Evolutionary conservation across 2,329 filamentous ascomycete species (phyloP).

Genomic region (Penicillium olsonii): DNA sequence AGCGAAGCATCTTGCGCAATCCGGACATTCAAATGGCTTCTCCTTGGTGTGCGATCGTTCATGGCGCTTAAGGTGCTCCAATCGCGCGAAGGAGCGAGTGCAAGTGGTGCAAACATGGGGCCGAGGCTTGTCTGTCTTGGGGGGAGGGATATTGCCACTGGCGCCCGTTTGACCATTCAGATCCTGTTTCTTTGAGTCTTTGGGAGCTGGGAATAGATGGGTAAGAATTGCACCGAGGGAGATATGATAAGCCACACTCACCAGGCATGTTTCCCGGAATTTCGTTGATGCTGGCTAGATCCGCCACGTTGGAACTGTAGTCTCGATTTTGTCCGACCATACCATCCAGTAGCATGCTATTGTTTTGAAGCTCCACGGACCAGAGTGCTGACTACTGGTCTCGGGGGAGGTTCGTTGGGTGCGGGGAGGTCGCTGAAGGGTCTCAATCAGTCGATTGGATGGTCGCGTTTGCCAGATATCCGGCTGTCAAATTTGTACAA

Average conservation of each 20-base stretch:
- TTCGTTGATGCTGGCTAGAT: conserved; percentile 46
- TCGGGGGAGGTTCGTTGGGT: not conserved
- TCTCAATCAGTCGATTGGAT: conserved; percentile 5
- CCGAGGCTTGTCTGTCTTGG: conserved; percentile 95
- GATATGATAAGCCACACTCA: conserved; percentile 31
- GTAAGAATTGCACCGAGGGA: conserved; percentile 25
- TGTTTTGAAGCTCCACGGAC: conserved; percentile 5
- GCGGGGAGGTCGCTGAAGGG: conserved; percentile 1
- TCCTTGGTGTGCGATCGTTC: conserved; percentile 98
- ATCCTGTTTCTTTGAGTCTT: conserved; percentile 34
- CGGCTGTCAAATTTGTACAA: conserved; percentile 11
- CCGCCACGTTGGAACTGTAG: conserved; percentile 38
- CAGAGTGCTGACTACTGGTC: conserved; percentile 8
- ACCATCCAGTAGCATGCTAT: conserved; percentile 38
- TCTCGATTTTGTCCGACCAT: conserved; percentile 41
- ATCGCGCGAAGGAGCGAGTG: conserved; percentile 84
- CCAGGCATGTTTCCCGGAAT: conserved; percentile 40
- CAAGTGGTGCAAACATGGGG: conserved; percentile 94
- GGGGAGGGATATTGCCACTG: conserved; percentile 59
- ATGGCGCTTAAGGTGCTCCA: conserved; percentile 96
- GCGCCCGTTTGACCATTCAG: conserved; percentile 29
- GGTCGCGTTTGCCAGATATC: conserved; percentile 5
- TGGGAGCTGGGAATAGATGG: conserved; percentile 23
- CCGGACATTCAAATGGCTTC: conserved; percentile 96
- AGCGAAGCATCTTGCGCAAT: conserved; percentile 93